Percentiles rank a stretch among this genome's conserved stretches.
Evolutionary conservation across 371 early-diverging fungal genomes (phyloP).

Genomic region (Mortierella sp.): DNA sequence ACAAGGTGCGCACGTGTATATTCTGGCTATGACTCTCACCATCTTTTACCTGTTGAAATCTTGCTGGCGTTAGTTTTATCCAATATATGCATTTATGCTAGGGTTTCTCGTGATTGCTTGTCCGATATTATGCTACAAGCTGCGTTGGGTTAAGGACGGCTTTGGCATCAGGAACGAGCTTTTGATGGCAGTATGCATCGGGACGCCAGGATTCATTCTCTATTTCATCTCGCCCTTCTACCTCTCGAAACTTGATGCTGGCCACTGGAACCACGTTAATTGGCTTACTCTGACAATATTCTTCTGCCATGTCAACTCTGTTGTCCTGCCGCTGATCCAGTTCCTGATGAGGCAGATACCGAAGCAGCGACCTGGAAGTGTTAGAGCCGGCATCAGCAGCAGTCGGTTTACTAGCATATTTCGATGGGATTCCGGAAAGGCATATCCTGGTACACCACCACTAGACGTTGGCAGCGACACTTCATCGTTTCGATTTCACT

Average conservation of each 20-base stretch:
- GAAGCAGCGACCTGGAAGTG: constrained; percentile 15
- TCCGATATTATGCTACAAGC: constrained; percentile 32
- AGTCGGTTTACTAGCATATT: constrained; percentile 24
- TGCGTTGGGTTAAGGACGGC: constrained; percentile 54
- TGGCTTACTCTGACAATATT: constrained; percentile 42
- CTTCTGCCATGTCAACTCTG: constrained; percentile 36
- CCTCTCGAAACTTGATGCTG: constrained; percentile 35
- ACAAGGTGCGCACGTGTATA: background rate
- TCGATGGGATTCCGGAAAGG: constrained; percentile 39
- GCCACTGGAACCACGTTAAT: constrained; percentile 53
- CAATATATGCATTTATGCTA: constrained; percentile 42
- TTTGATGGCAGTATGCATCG: constrained; percentile 42
- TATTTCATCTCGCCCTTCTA: constrained; percentile 46
- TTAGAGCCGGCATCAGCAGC: background rate
- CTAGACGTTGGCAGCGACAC: constrained; percentile 23
- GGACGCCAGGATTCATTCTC: constrained; percentile 43
- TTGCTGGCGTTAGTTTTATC: constrained; percentile 23
- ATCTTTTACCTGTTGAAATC: background rate
- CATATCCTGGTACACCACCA: constrained; percentile 16
- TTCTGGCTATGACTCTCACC: background rate
- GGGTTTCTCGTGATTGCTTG: constrained; percentile 39
- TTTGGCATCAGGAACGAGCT: constrained; percentile 52
- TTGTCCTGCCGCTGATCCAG: constrained; percentile 41
- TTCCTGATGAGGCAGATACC: constrained; percentile 38
- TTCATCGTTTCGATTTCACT: constrained; percentile 18